A percentile compares a stretch with the other conserved stretches of the same genome.
Conservation (phyloP, 129 eudicot genomes). For the Glebionis coronaria region DNA sequence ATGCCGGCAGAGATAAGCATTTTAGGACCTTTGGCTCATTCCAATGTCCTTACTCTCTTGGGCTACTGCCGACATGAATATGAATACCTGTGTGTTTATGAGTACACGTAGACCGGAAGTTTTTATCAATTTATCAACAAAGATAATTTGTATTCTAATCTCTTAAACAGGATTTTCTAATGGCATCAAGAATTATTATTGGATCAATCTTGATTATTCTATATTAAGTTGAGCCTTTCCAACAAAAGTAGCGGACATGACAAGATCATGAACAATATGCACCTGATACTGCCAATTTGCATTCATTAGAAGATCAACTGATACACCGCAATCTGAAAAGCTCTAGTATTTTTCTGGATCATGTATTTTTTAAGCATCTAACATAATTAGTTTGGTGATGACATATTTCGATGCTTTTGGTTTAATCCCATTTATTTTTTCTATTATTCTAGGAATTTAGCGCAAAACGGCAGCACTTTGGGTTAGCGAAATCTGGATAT, state of each 20-base stretch:
- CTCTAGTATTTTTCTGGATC: conserved; percentile 18
- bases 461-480: conserved; percentile 39
- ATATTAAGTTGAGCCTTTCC: no score
- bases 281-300: conserved; percentile 8
- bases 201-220: no score
- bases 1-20: conserved; percentile 13
- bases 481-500: background rate
- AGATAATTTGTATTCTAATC: conserved; percentile 1
- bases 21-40: conserved; percentile 17
- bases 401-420: background rate
- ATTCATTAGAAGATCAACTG: background rate
- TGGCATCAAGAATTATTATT: no score
- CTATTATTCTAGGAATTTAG: conserved; percentile 20
- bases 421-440: background rate
- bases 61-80: conserved; percentile 19
- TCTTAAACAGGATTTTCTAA: background rate
- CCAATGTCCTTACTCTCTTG: conserved; percentile 17
- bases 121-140: background rate
- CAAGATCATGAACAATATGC: background rate
- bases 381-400: background rate
- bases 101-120: conserved; percentile 22
- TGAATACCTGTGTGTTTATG: conserved; percentile 11
- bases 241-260: background rate
- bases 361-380: conserved; percentile 7
- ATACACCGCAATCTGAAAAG: background rate